Conservation (phyloP, 495 filamentous ascomycete genomes). For the Stereocaulon alpinum region DNA sequence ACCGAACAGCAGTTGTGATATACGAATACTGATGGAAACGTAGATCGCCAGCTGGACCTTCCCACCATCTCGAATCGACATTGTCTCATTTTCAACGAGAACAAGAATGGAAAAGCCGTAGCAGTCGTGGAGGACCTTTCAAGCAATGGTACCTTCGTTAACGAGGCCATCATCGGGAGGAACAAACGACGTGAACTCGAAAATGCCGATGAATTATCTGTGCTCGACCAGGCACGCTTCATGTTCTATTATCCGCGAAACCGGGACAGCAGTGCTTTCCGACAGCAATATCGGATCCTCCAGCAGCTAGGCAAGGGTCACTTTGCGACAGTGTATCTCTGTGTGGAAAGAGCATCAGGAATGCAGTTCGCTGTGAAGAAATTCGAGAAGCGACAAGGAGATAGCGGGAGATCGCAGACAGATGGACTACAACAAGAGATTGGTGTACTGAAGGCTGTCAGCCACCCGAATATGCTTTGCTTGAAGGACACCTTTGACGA, state of each 20-base stretch:
- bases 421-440: constrained; percentile 91
- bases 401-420: constrained; percentile 70
- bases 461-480: constrained; percentile 89
- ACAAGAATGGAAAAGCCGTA: constrained; percentile 63
- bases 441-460: constrained; percentile 88
- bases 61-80: constrained; percentile 92
- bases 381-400: constrained; percentile 70
- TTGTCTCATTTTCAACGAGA: constrained; percentile 81
- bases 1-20: background rate
- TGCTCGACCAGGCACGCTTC: constrained; percentile 73
- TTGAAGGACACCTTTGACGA: constrained; percentile 95
- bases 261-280: constrained; percentile 64
- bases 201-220: constrained; percentile 80
- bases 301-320: constrained; percentile 92
- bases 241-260: constrained; percentile 75
- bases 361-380: constrained; percentile 85
- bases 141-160: constrained; percentile 93
- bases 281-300: constrained; percentile 73
- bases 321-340: constrained; percentile 90
- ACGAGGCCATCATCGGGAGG: constrained; percentile 79
- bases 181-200: constrained; percentile 83
- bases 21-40: constrained; percentile 18
- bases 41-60: constrained; percentile 70
- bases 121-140: constrained; percentile 89
- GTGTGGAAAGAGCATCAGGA: constrained; percentile 75